Percentiles rank a stretch among this genome's conserved stretches.
Evolutionary conservation across 306 rosid species (phyloP).

Genomic region (Alnus rubra): DNA sequence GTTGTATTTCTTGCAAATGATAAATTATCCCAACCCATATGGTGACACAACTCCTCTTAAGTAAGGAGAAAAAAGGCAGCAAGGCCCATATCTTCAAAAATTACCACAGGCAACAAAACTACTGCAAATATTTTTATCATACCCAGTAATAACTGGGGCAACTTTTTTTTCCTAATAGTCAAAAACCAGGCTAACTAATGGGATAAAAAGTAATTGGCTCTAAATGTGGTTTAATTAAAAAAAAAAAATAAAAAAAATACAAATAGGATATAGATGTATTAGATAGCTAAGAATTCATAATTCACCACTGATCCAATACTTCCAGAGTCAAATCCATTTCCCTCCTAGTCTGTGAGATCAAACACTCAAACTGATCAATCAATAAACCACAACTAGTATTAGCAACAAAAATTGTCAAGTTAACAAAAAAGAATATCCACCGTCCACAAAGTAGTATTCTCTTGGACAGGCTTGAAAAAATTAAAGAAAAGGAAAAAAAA

Average conservation of each 20-base stretch:
- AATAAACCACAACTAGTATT: neutral
- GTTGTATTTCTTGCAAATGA: constrained; percentile 19
- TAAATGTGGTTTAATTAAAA: neutral
- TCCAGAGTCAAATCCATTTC: neutral
- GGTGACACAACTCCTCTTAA: neutral
- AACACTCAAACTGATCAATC: neutral
- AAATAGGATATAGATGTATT: neutral
- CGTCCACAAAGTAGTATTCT: too few relatives aligned
- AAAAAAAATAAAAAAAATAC: neutral
- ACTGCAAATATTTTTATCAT: neutral
- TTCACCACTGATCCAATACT: neutral
- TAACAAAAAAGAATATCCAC: too few relatives aligned
- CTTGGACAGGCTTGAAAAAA: too few relatives aligned
- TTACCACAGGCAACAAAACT: neutral
- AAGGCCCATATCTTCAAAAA: neutral
- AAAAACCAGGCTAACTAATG: neutral
- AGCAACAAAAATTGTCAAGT: neutral
- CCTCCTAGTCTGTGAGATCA: neutral
- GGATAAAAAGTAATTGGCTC: neutral
- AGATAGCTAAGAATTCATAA: neutral
- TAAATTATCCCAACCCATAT: constrained; percentile 11
- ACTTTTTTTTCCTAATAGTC: neutral
- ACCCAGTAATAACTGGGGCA: neutral
- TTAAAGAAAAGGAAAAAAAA: too few relatives aligned
- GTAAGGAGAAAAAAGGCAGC: neutral